phyloP scores from a whole-genome alignment of 2,329 filamentous ascomycete species.

The Xylaria sp. region DNA sequence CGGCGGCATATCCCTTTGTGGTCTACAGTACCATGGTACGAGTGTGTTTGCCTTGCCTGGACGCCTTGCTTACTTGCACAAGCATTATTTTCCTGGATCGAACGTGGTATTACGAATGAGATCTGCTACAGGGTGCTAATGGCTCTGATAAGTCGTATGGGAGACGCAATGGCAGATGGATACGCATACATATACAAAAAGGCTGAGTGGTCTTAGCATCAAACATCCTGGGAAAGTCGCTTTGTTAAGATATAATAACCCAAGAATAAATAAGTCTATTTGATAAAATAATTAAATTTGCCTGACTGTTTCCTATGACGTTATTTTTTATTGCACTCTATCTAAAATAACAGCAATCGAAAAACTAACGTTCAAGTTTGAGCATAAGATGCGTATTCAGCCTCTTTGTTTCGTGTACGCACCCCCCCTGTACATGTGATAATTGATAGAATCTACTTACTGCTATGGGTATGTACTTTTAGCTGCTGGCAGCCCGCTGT shows the following conservation, averaged over 20 bases:
- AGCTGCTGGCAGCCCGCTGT: conserved; percentile 17
- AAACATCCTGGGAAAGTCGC: too few species aligned
- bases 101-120: too few species aligned
- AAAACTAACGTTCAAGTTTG: too few species aligned
- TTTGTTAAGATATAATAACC: too few species aligned
- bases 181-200: background rate
- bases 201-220: too few species aligned
- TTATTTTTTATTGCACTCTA: too few species aligned
- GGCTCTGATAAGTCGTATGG: background rate
- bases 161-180: background rate
- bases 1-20: background rate
- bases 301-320: too few species aligned
- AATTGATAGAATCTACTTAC: background rate
- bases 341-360: too few species aligned
- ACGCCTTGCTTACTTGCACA: conserved; percentile 16
- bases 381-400: background rate
- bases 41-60: conserved; percentile 4
- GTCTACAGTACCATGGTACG: conserved; percentile 2
- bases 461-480: background rate
- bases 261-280: too few species aligned
- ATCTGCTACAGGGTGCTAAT: background rate
- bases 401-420: background rate
- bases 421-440: conserved; percentile 1
- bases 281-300: too few species aligned
- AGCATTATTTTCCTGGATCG: background rate